A percentile compares a stretch with the other conserved stretches of the same genome.
Conservation (phyloP, 75 land plant species). For the Azolla pinnata region DNA sequence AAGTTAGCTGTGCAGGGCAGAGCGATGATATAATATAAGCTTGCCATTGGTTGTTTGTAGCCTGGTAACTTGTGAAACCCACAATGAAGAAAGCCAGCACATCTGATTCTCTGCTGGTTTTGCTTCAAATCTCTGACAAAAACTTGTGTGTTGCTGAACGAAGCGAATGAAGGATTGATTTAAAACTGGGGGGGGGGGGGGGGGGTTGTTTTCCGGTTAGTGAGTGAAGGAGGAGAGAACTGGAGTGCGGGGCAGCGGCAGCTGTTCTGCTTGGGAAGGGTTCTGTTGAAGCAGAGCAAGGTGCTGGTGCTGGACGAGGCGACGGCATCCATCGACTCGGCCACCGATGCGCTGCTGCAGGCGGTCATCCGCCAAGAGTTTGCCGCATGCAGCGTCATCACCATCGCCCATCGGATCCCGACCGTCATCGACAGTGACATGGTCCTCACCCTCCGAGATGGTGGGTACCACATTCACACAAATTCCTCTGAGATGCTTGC, state of each 20-base stretch:
- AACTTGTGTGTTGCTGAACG: not conserved
- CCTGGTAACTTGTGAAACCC: not conserved
- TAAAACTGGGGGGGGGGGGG: not conserved
- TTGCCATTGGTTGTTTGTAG: not conserved
- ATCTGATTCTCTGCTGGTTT: not conserved
- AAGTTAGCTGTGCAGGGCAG: not conserved
- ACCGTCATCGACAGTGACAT: constrained; percentile 85
- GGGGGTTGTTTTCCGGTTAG: not conserved
- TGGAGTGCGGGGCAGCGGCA: constrained; percentile 46
- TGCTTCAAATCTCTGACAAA: not conserved
- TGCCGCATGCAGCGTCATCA: constrained; percentile 55
- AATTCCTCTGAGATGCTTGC: too few relatives aligned
- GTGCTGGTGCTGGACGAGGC: constrained; percentile 38
- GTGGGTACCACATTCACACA: too few relatives aligned
- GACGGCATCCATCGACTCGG: constrained; percentile 33
- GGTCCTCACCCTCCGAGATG: constrained; percentile 71
- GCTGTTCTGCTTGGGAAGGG: constrained; percentile 38
- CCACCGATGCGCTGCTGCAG: constrained; percentile 31
- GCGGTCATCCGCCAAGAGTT: constrained; percentile 62
- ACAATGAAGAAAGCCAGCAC: too few relatives aligned
- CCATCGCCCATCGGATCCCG: constrained; percentile 85
- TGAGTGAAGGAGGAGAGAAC: constrained; percentile 25
- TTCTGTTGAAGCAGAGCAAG: constrained; percentile 22
- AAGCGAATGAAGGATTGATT: not conserved
- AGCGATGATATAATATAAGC: too few relatives aligned